Evolutionary conservation across 352 stramenopile genomes (phyloP).

Genomic region (Elongisporangium anandrum): DNA sequence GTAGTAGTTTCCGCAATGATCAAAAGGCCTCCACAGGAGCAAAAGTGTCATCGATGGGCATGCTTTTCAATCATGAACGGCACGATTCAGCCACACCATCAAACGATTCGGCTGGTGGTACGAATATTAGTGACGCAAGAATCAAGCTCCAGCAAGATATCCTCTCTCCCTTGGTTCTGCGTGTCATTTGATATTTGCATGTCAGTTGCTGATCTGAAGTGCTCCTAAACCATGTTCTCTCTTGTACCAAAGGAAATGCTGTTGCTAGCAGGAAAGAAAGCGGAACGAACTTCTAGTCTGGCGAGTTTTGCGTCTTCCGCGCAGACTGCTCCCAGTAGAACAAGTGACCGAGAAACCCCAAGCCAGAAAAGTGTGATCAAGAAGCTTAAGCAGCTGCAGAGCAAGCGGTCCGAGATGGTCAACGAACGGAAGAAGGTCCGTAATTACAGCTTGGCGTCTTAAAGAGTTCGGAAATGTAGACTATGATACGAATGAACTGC

Average conservation of each 20-base stretch:
- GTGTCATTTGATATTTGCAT: neutral
- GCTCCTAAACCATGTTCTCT: conserved; percentile 8
- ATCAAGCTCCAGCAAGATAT: conserved; percentile 62
- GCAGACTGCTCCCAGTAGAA: conserved; percentile 7
- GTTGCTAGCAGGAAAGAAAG: conserved; percentile 54
- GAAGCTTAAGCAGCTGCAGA: conserved; percentile 70
- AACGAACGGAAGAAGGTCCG: conserved; percentile 72
- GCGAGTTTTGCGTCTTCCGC: conserved; percentile 21
- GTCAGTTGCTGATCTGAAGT: neutral
- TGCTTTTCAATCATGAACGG: conserved; percentile 16
- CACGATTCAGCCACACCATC: conserved; percentile 11
- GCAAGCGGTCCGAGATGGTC: conserved; percentile 70
- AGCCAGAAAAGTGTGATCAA: conserved; percentile 58
- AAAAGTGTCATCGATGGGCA: neutral
- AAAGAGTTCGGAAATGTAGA: no score
- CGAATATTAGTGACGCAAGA: conserved; percentile 51
- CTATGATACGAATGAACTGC: no score
- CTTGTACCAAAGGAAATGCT: conserved; percentile 58
- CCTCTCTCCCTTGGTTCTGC: conserved; percentile 4
- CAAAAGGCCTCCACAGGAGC: neutral
- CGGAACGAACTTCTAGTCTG: conserved; percentile 31
- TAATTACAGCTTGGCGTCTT: conserved; percentile 67
- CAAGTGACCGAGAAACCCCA: conserved; percentile 52
- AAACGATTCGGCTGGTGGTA: conserved; percentile 6
- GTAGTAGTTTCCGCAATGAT: neutral